Base-by-base conservation (phyloP, 768 basidiomycete species). In the Pholiota microspora region DNA sequence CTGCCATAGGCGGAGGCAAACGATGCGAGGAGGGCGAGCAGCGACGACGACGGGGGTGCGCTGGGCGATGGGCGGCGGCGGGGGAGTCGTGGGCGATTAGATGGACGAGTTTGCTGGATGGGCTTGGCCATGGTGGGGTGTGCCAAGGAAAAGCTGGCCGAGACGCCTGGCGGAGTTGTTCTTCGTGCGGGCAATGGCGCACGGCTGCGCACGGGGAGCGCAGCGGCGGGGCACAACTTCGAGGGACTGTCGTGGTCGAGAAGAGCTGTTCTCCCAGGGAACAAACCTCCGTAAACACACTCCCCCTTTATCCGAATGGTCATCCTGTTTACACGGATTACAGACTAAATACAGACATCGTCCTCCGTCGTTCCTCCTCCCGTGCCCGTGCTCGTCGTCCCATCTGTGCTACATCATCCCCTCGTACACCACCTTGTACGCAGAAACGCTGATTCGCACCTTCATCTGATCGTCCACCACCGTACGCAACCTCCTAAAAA, bases 361-460 rank as follows among this genome's bases (percentile, higher is more conserved):
- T 31, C 48, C 79, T 75, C 65, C 73, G 71, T 62, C 85, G 76
- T 53, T 87, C 85, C 63, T 86, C 84, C 58, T 81, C 74, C 42
- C 82, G 76, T 52, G 65, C 62, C 29, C 85, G 59, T 73, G 65
- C 40, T 64, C 65, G 29, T 12, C 12, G 29, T 46, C 64, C 64
- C 78, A 70, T 34, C 61, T 51, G 34, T 79, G 78, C 70, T 71
- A 72, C 21, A 83, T 44, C 28, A 68, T 61, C 40, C 88, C 87
- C 67, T 89, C 87, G 64, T 88, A 89, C 67, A 85, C 69, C 25
- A 92, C 62, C 68, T 83, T 87, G 77, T 90, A 92, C 57, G 77
- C 77, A 36, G 82, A 77, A 54, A 75, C 60, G 45, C 77, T 73
- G 28, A 92, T 77, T 52, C 83, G 81, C 53, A 91, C 77, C 59